phyloP scores from a whole-genome alignment of 108 stramenopile species.

The Stephanodiscus triporus region DNA sequence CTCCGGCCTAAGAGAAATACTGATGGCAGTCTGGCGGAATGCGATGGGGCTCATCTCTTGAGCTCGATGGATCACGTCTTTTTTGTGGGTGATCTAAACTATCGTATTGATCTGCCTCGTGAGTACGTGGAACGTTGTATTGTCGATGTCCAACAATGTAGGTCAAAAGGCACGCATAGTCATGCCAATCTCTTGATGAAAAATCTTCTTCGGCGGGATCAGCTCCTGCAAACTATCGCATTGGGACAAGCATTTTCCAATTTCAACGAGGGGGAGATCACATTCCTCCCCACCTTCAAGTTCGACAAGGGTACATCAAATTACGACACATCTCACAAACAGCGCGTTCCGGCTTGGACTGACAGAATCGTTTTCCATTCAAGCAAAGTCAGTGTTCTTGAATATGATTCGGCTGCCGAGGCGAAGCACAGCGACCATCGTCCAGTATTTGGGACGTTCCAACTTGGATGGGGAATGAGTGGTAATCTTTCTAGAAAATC shows the following conservation, averaged over 20 bases:
- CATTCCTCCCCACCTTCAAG: constrained; percentile 88
- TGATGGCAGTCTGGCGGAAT: constrained; percentile 19
- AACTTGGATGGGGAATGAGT: constrained; percentile 34
- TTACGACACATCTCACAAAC: constrained; percentile 89
- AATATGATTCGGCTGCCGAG: constrained; percentile 60
- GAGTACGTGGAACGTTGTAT: constrained; percentile 64
- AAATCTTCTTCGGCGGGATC: constrained; percentile 70
- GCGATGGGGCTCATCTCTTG: constrained; percentile 62
- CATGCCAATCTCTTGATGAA: constrained; percentile 37
- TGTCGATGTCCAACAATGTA: constrained; percentile 38
- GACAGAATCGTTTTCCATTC: constrained; percentile 87
- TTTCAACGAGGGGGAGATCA: constrained; percentile 78
- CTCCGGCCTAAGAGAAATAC: constrained; percentile 44
- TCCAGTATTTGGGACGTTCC: constrained; percentile 79
- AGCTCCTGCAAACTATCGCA: constrained; percentile 64
- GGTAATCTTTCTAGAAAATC: background rate
- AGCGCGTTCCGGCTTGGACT: constrained; percentile 89
- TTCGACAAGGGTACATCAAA: constrained; percentile 79
- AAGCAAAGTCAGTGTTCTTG: constrained; percentile 62
- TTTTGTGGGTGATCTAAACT: constrained; percentile 89
- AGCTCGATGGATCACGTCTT: constrained; percentile 79
- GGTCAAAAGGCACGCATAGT: constrained; percentile 4
- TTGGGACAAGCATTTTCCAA: constrained; percentile 72
- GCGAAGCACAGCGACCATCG: constrained; percentile 85
- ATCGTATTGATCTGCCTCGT: constrained; percentile 80